Evolutionary conservation across 305 asterid genomes (phyloP).

Genomic region (Caryopteris hybrid): DNA sequence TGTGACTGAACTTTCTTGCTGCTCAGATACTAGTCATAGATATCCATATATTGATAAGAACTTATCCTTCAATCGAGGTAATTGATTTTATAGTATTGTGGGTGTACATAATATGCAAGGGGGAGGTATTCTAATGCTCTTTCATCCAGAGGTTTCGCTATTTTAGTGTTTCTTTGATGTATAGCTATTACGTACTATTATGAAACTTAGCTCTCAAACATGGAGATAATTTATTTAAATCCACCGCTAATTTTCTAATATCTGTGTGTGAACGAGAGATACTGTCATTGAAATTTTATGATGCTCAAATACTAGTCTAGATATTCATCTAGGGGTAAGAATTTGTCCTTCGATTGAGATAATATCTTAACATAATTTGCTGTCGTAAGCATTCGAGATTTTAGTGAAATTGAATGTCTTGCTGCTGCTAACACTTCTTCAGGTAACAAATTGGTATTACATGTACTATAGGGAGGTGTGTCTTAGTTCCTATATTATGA

Average conservation of each 20-base stretch:
- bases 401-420: neutral
- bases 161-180: neutral
- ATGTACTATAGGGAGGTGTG: neutral
- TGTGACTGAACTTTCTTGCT: neutral
- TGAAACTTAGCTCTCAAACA: neutral
- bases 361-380: neutral
- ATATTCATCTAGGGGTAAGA: neutral
- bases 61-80: neutral
- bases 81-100: no score
- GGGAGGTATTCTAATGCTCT: no score
- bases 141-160: neutral
- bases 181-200: neutral
- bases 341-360: neutral
- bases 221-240: neutral
- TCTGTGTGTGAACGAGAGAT: neutral
- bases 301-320: neutral
- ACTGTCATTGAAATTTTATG: neutral
- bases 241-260: neutral
- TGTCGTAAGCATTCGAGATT: neutral
- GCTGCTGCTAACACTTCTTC: neutral
- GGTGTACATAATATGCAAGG: conserved; percentile 10
- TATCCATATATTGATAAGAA: neutral
- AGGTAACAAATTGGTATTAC: neutral
- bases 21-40: neutral
- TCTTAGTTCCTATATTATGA: neutral